These are phyloP conservation scores for Penicillium sp. DNA, from an alignment of 2,329 filamentous ascomycete species.

Conservation along the genomic window DNA sequence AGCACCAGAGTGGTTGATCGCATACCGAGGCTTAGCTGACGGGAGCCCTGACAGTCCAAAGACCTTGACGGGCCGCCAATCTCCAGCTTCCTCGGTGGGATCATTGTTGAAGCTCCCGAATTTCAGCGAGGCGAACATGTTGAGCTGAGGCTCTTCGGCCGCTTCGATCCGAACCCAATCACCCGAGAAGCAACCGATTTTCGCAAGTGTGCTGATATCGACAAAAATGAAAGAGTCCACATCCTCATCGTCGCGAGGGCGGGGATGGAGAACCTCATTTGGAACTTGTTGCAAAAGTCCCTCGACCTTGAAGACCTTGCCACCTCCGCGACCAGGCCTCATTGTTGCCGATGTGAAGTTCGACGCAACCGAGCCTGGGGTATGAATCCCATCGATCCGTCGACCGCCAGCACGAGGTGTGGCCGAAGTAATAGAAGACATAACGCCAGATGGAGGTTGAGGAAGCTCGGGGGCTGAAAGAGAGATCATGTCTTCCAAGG, in stretches of 20 bases:
- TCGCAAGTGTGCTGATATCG: slow-evolving; percentile 79
- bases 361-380: slow-evolving; percentile 86
- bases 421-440: slow-evolving; percentile 77
- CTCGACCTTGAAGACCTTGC: slow-evolving; percentile 81
- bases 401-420: slow-evolving; percentile 76
- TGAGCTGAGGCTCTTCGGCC: slow-evolving; percentile 66
- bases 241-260: slow-evolving; percentile 80
- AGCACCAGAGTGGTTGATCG: slow-evolving; percentile 52
- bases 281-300: slow-evolving; percentile 73
- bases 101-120: slow-evolving; percentile 51
- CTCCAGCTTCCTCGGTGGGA: slow-evolving; percentile 59
- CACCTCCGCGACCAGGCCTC: slow-evolving; percentile 69
- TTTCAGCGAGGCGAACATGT: slow-evolving; percentile 65
- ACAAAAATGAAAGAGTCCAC: slow-evolving; percentile 86
- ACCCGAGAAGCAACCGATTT: slow-evolving; percentile 94
- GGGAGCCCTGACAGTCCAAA: slow-evolving; percentile 77
- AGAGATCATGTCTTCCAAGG: slow-evolving; percentile 90
- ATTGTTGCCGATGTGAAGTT: slow-evolving; percentile 83
- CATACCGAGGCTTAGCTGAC: slow-evolving; percentile 57
- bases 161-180: slow-evolving; percentile 91
- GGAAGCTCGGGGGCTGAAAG: slow-evolving; percentile 77
- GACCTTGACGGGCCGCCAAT: slow-evolving; percentile 84
- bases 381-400: slow-evolving; percentile 72
- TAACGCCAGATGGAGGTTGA: slow-evolving; percentile 73
- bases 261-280: slow-evolving; percentile 79